Conservation (phyloP, 2,329 filamentous ascomycete species). For the Sclerotinia borealis region DNA sequence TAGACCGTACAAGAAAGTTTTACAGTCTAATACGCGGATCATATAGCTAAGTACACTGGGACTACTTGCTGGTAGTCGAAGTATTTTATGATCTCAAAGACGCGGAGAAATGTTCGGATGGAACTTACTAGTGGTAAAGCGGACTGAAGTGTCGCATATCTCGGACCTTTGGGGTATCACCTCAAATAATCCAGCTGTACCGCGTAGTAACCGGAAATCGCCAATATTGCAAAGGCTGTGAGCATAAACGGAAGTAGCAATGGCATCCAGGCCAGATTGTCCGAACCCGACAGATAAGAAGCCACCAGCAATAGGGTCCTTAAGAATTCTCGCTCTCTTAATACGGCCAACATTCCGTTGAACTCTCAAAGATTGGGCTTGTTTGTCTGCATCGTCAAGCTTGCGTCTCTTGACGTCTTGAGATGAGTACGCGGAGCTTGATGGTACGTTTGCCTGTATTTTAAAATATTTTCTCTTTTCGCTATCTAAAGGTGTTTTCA, state of each 20-base stretch:
- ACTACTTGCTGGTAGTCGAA: neutral
- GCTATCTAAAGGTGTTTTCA: slow-evolving; percentile 36
- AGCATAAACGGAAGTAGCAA: neutral
- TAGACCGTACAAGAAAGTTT: neutral
- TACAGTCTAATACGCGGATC: neutral
- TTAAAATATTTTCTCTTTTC: slow-evolving; percentile 63
- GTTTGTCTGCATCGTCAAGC: slow-evolving; percentile 35
- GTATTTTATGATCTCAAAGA: neutral
- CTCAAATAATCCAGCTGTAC: neutral
- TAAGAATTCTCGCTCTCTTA: slow-evolving; percentile 17
- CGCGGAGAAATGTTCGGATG: neutral
- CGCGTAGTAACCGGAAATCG: neutral
- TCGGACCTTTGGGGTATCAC: neutral
- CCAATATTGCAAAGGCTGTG: neutral
- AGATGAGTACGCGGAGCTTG: slow-evolving; percentile 48
- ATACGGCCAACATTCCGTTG: slow-evolving; percentile 21
- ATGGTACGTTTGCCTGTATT: slow-evolving; percentile 48
- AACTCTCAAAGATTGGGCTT: slow-evolving; percentile 2
- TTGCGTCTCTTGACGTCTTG: slow-evolving; percentile 52
- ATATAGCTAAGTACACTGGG: too few species aligned
- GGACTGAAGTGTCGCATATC: neutral
- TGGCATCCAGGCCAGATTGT: slow-evolving; percentile 7
- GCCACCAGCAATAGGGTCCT: slow-evolving; percentile 20
- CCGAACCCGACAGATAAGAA: slow-evolving; percentile 22
- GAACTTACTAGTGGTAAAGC: neutral